Base-by-base conservation (phyloP, 2,329 filamentous ascomycete species). In the Trichoderma guizhouense region DNA sequence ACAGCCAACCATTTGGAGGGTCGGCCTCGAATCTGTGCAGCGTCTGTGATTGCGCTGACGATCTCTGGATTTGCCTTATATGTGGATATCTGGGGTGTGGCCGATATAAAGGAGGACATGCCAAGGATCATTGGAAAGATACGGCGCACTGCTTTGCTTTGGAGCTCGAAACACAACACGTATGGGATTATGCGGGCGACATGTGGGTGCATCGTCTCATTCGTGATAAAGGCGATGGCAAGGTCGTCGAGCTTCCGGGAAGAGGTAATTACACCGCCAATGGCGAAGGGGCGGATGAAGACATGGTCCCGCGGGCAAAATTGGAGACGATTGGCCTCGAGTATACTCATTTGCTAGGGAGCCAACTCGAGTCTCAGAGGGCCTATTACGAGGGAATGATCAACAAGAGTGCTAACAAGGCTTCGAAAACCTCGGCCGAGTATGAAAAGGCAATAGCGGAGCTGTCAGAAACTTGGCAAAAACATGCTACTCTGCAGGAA, bases 171-270 rank as follows among this genome's bases (percentile, higher is more conserved):
- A 97, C 94, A 0, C 95, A 99, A 80, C 92, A 97, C 76, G 95
- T 99, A 1, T 99, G 96, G 96, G 96, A 99, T 81, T 99, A 99
- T 75, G 93, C 93, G 0, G 94, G 93, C 5, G 96, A 99, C 79
- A 93, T 92, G 78, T 99, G 97, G 86, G 96, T 98, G 63, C 96
- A 99, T 81, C 91, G 96, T 11, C 89, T 98, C 66, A 97, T 99
- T 71, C 92, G 97, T 75, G 94, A 94, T 78, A 97, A 98, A 83
- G 91, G 93, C 11, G 94, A 97, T 79, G 93, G 93, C 28, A 97
- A 97, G 81, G 87, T 97, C 3, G 92, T 98, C 21, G 95, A 98
- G 80, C 86, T 98, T n/a, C 93, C 94, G 0, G 87, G 88, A 3
- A 84, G 86, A 72, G 84, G 78, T 21, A 77, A 76, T 60, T 77